These are phyloP conservation scores for Fomitopsis pinicola DNA, from an alignment of 1,284 basidiomycete species.

Conservation along the genomic window DNA sequence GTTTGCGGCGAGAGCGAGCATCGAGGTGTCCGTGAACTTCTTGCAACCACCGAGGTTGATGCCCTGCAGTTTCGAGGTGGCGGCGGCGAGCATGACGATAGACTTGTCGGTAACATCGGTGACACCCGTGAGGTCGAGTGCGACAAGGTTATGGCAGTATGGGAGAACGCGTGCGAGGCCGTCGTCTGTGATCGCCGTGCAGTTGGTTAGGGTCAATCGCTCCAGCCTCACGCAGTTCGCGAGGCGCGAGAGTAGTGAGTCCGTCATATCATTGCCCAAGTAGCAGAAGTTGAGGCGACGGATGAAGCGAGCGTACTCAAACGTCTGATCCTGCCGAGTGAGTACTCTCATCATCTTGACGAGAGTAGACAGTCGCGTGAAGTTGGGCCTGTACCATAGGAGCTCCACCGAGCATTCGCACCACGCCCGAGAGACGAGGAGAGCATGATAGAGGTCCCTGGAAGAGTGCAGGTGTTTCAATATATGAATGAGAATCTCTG, in stretches of 20 bases:
- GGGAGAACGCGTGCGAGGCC: slow-evolving; percentile 69
- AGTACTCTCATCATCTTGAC: slow-evolving; percentile 76
- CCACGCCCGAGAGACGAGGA: slow-evolving; percentile 90
- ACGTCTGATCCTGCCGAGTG: slow-evolving; percentile 60
- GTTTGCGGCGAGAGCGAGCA: slow-evolving; percentile 72
- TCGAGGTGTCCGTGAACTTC: slow-evolving; percentile 74
- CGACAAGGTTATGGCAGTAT: slow-evolving; percentile 74
- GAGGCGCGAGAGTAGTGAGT: slow-evolving; percentile 76
- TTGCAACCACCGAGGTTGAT: slow-evolving; percentile 89
- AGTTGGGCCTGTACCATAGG: slow-evolving; percentile 90
- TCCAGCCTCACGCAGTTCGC: slow-evolving; percentile 82
- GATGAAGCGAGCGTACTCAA: slow-evolving; percentile 87
- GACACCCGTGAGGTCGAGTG: slow-evolving; percentile 85
- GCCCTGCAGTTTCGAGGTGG: slow-evolving; percentile 82
- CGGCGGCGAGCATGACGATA: slow-evolving; percentile 64
- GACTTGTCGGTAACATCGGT: slow-evolving; percentile 67
- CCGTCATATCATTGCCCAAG: slow-evolving; percentile 70
- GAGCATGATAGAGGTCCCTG: slow-evolving; percentile 69
- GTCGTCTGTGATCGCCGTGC: slow-evolving; percentile 66
- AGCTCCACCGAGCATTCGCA: slow-evolving; percentile 95
- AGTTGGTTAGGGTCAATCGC: slow-evolving; percentile 88
- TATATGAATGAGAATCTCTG: slow-evolving; percentile 92
- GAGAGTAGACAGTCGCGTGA: slow-evolving; percentile 68
- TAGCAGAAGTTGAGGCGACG: slow-evolving; percentile 88
- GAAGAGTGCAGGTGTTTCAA: slow-evolving; percentile 78